These are phyloP conservation scores for Stephania yunnanensis DNA, from an alignment of 164 flowering plant genomes.

Conservation along the genomic window DNA sequence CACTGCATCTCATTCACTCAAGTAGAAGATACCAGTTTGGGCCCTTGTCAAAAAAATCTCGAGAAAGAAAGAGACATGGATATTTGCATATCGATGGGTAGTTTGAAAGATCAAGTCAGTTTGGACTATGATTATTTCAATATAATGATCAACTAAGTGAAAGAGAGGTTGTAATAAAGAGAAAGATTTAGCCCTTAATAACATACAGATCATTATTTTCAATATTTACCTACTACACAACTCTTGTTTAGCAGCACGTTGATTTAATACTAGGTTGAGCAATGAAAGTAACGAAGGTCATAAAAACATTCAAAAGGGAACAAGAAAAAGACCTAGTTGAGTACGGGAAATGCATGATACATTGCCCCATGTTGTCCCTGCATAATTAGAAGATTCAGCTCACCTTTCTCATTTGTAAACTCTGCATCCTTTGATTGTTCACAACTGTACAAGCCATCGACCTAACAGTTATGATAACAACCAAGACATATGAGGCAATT, in stretches of 20 bases:
- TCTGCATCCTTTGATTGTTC: slow-evolving; percentile 26
- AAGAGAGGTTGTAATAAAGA: not conserved
- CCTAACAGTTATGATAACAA: slow-evolving; percentile 26
- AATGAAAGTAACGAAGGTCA: not conserved
- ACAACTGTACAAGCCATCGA: slow-evolving; percentile 34
- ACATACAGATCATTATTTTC: not conserved
- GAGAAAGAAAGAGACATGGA: not conserved
- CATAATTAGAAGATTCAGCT: slow-evolving; percentile 6
- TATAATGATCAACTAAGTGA: not conserved
- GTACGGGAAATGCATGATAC: not conserved
- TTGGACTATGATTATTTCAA: not conserved
- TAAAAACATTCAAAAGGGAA: not conserved
- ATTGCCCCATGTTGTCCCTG: not conserved
- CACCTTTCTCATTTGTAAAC: slow-evolving; percentile 56
- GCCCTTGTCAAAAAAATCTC: not conserved
- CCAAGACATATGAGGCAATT: not conserved
- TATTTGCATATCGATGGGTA: not conserved
- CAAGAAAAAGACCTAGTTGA: not conserved
- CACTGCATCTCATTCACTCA: not conserved
- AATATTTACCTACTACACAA: not conserved
- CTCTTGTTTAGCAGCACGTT: not conserved
- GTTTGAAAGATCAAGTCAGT: not conserved
- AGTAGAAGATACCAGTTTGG: not conserved
- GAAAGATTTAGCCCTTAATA: not conserved
- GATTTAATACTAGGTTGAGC: not conserved